A percentile compares a stretch with the other conserved stretches of the same genome.
phyloP scores from a whole-genome alignment of 2,329 filamentous ascomycete species.

The Daldinia sp. region DNA sequence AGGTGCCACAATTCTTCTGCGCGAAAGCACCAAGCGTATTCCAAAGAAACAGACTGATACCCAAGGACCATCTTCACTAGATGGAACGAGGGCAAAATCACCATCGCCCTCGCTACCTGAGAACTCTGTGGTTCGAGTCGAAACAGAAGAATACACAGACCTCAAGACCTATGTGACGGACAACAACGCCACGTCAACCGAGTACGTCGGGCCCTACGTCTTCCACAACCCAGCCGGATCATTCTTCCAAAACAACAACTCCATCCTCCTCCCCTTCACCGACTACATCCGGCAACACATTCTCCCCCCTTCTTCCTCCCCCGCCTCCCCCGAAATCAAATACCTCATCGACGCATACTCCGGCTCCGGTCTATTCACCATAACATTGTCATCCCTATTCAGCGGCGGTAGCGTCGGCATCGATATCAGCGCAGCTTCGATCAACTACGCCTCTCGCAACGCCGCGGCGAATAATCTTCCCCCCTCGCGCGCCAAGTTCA shows the following conservation, averaged over 20 bases:
- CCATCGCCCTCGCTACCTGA: conserved; percentile 5
- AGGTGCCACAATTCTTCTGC: conserved; percentile 87
- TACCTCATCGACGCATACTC: conserved; percentile 98
- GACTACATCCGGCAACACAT: conserved; percentile 85
- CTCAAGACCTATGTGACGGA: conserved; percentile 90
- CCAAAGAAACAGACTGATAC: conserved; percentile 51
- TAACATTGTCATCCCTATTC: conserved; percentile 87
- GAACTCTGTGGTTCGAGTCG: conserved; percentile 50
- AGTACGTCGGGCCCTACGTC: conserved; percentile 84
- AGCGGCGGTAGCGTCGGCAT: conserved; percentile 85
- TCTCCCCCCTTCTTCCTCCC: conserved; percentile 67
- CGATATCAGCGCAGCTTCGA: conserved; percentile 83
- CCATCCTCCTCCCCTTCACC: conserved; percentile 87
- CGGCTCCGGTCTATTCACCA: conserved; percentile 95
- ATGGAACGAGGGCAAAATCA: conserved; percentile 22
- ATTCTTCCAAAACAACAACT: conserved; percentile 99
- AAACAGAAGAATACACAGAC: conserved; percentile 71
- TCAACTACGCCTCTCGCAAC: conserved; percentile 80
- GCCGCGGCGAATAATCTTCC: conserved; percentile 77
- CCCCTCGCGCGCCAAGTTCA: conserved; percentile 76
- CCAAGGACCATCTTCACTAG: conserved; percentile 35
- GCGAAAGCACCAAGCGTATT: conserved; percentile 81
- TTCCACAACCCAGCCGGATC: conserved; percentile 92
- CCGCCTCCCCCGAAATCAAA: conserved; percentile 61
- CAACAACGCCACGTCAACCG: conserved; percentile 80